A percentile compares a stretch with the other conserved stretches of the same genome.
Conservation (phyloP, 2,329 filamentous ascomycete species). For the Incumbomyces delicatus region DNA sequence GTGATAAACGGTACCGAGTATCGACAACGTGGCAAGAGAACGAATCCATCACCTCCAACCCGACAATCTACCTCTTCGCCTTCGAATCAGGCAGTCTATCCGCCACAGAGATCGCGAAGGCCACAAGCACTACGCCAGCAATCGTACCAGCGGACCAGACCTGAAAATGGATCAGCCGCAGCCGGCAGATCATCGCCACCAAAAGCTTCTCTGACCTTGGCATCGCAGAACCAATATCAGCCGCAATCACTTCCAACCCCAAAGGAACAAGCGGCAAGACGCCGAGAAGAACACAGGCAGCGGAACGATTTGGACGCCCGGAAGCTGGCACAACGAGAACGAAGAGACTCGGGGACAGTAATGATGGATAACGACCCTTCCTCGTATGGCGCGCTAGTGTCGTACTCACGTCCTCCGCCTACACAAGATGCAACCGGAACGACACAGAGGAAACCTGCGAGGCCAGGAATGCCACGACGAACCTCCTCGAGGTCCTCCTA, state of each 20-base stretch:
- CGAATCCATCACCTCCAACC: neutral
- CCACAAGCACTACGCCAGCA: neutral
- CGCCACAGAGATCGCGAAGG: neutral
- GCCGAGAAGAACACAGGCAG: neutral
- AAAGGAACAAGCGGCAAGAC: conserved; percentile 1
- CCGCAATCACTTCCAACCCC: conserved; percentile 1
- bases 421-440: neutral
- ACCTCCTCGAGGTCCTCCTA: conserved; percentile 12
- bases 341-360: conserved; percentile 1
- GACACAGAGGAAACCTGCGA: conserved; percentile 4
- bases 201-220: neutral
- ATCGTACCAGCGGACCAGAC: neutral
- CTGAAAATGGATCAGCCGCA: neutral
- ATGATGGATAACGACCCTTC: neutral
- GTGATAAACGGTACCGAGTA: conserved; percentile 6
- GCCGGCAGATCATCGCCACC: neutral
- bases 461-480: conserved; percentile 1
- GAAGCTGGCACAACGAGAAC: neutral
- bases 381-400: neutral
- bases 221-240: neutral
- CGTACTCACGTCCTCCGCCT: neutral
- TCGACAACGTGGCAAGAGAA: neutral
- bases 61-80: neutral
- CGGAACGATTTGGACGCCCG: neutral
- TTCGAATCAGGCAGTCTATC: neutral